Evolutionary conservation across 805 yeast species (phyloP), one percentile per base, ranked within the genome.

Genomic region (Hanseniaspora lachancei): DNA sequence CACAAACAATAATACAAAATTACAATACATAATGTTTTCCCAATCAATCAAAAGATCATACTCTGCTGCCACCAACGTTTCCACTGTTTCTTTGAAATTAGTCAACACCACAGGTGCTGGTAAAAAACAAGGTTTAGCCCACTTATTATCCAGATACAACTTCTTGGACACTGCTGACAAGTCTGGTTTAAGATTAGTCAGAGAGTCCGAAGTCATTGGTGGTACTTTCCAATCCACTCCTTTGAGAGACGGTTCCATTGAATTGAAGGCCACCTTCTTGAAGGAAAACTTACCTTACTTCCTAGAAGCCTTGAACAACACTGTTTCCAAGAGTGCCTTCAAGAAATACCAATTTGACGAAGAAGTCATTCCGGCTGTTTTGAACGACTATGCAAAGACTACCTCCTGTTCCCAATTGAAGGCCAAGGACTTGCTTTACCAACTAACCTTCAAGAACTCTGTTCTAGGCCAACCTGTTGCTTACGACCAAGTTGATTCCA

Each of bases 141-240:
- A 91, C 71, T 73, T 89, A 61, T 77, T 89, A 66, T 79, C 91
- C 66, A 80, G 88, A 71, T 89, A 81, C 71, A 84, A 83, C 64
- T 93, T 84, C 76, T 80, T 84, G 68, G 83, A 85, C 77, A 88
- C 96, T 57, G 76, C 76, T 59, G 70, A 80, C 63, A 87, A 88
- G 71, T 84, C 96, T 20, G 96, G 93, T 24, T 77, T 93, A 68
- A 86, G 97, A 75, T 77, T 89, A 66, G 85, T 89, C 67, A 86
- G 98, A 73, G 98, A 93, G 74, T 74, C 89, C 52, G 98, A 91
- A 75, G 79, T 93, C 61, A 77, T 91, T 61, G 97, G 98, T 62
- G 97, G 96, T 68, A 72, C 71, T 58, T 79, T 88, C 70, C 67
- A 77, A 50, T 75, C 95, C 47, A 64, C 67, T 57, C 82, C 88